Evolutionary conservation across 1,139 yeast genomes (phyloP).

Genomic region (Pneumocystis carinii): DNA sequence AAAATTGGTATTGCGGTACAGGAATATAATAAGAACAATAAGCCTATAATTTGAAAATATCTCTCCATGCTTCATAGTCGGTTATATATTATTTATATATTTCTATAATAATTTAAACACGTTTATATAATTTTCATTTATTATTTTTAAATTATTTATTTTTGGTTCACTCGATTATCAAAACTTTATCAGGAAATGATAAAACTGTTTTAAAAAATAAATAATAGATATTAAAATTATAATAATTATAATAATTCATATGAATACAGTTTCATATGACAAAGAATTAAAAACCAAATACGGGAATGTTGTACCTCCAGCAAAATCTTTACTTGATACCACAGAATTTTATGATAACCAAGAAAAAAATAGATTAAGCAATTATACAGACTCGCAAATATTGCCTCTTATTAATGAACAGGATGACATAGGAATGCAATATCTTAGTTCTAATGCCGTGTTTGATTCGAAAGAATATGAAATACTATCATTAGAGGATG

Average conservation of each 20-base stretch:
- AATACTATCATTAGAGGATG: conserved; percentile 9
- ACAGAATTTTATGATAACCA: neutral
- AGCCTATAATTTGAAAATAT: neutral
- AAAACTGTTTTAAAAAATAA: neutral
- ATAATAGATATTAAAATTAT: neutral
- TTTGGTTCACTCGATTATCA: neutral
- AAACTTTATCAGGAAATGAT: neutral
- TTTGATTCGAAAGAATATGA: conserved; percentile 7
- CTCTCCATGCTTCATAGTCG: neutral
- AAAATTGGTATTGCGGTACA: conserved; percentile 59
- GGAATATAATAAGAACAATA: conserved; percentile 6
- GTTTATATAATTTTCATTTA: neutral
- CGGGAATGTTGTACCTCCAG: conserved; percentile 4
- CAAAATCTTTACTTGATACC: neutral
- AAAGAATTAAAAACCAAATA: conserved; percentile 1
- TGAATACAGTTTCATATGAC: conserved; percentile 3
- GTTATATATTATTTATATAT: neutral
- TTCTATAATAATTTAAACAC: neutral
- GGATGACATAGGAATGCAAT: conserved; percentile 5
- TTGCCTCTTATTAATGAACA: neutral
- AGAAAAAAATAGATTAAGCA: conserved; percentile 1
- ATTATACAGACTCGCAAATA: neutral
- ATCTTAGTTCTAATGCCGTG: conserved; percentile 4
- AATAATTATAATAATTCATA: neutral
- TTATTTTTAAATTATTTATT: neutral